Conservation (phyloP, 2,329 filamentous ascomycete genomes). For the Exophiala lecanii-corni region DNA sequence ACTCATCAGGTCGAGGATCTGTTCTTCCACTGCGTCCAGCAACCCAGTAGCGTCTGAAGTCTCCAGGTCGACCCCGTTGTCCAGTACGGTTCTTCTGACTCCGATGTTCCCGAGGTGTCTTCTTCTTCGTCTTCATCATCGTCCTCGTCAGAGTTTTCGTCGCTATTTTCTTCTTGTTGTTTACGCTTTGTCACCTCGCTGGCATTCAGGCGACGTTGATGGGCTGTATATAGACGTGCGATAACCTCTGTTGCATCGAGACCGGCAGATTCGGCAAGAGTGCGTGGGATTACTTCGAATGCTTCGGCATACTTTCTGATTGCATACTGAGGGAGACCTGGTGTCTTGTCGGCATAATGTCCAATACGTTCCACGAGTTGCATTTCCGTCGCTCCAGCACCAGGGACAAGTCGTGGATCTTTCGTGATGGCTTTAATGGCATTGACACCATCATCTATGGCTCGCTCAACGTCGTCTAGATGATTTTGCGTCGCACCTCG, state of each 20-base stretch:
- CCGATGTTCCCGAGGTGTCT: conserved; percentile 34
- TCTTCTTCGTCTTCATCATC: conserved; percentile 30
- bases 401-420: conserved; percentile 84
- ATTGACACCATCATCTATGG: conserved; percentile 96
- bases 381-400: conserved; percentile 90
- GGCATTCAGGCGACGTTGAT: conserved; percentile 52
- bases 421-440: conserved; percentile 97
- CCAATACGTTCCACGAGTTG: conserved; percentile 91
- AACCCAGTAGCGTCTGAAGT: conserved; percentile 75
- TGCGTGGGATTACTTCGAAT: conserved; percentile 93
- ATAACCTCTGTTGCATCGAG: conserved; percentile 96
- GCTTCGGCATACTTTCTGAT: conserved; percentile 97
- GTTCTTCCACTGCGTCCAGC: conserved; percentile 78
- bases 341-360: conserved; percentile 84
- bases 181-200: conserved; percentile 23
- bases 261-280: conserved; percentile 88
- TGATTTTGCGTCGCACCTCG: conserved; percentile 97
- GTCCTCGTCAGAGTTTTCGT: conserved; percentile 23
- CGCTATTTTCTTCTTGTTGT: conserved; percentile 22
- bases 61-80: conserved; percentile 90
- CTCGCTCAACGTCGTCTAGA: conserved; percentile 92
- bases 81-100: conserved; percentile 73
- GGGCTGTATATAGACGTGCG: conserved; percentile 85
- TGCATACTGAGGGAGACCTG: conserved; percentile 88
- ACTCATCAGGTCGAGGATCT: conserved; percentile 86